These are phyloP conservation scores for Hebeloma cylindrosporum DNA, from an alignment of 768 basidiomycete genomes.

Conservation along the genomic window DNA sequence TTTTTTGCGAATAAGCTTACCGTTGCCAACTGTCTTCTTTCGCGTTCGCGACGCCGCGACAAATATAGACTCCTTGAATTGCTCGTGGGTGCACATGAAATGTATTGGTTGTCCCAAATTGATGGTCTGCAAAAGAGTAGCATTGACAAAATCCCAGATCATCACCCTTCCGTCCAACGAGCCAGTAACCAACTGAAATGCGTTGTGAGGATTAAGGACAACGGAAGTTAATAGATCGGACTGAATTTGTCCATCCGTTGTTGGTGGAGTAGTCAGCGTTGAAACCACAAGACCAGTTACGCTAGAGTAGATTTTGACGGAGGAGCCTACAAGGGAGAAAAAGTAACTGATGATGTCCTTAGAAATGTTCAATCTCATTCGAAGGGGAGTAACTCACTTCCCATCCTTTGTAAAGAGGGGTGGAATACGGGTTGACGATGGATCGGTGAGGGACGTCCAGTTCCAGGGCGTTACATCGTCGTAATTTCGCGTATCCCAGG, in stretches of 20 bases:
- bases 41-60: constrained; percentile 57
- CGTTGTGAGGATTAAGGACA: constrained; percentile 79
- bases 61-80: constrained; percentile 68
- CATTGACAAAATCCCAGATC: constrained; percentile 94
- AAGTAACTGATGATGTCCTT: constrained; percentile 62
- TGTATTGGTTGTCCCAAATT: constrained; percentile 68
- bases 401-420: constrained; percentile 89
- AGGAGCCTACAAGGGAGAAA: constrained; percentile 80
- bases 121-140: constrained; percentile 72
- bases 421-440: constrained; percentile 59
- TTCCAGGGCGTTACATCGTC: constrained; percentile 48
- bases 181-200: constrained; percentile 86
- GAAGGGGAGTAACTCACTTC: constrained; percentile 47
- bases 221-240: constrained; percentile 68
- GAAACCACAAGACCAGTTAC: constrained; percentile 78
- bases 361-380: not conserved
- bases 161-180: constrained; percentile 82
- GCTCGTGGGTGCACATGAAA: constrained; percentile 68
- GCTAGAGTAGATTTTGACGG: constrained; percentile 84
- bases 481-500: constrained; percentile 19
- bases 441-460: constrained; percentile 73
- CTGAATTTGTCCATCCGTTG: constrained; percentile 32
- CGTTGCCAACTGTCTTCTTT: constrained; percentile 40
- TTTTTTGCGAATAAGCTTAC: constrained; percentile 22
- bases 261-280: constrained; percentile 62